These are phyloP conservation scores for Auriscalpium microsporum DNA, from an alignment of 768 basidiomycete genomes.

Conservation along the genomic window DNA sequence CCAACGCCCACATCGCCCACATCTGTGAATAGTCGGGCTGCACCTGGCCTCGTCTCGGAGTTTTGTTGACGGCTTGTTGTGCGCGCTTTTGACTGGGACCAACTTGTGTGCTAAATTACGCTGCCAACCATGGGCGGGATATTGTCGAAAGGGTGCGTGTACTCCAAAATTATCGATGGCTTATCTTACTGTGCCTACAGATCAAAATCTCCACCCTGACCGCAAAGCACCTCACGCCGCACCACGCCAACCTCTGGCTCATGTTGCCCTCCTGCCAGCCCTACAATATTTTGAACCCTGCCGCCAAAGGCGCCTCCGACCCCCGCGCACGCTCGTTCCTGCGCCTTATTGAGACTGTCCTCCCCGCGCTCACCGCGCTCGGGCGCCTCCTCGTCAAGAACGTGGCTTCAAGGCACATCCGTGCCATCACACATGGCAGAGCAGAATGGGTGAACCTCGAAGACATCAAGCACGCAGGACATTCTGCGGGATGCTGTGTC, in stretches of 20 bases:
- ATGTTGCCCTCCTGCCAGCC: conserved; percentile 81
- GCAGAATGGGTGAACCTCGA: no score
- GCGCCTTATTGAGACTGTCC: conserved; percentile 52
- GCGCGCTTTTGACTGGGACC: conserved; percentile 81
- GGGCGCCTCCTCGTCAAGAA: no score
- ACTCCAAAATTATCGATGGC: not conserved
- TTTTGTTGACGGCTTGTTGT: conserved; percentile 37
- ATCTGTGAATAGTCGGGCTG: conserved; percentile 47
- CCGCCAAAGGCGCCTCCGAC: conserved; percentile 61
- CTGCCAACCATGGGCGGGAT: conserved; percentile 44
- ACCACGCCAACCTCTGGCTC: conserved; percentile 64
- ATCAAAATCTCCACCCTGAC: conserved; percentile 53
- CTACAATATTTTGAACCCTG: conserved; percentile 70
- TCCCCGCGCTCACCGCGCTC: conserved; percentile 42
- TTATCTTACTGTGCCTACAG: conserved; percentile 24
- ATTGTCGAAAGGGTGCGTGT: conserved; percentile 42
- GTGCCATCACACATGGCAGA: no score
- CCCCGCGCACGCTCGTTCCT: conserved; percentile 72
- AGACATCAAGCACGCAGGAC: no score
- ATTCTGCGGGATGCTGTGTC: no score
- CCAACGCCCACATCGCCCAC: conserved; percentile 31
- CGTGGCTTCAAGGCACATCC: no score
- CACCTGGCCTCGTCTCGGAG: conserved; percentile 58
- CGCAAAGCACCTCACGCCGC: conserved; percentile 34
- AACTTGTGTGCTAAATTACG: conserved; percentile 67